These are phyloP conservation scores for Hypoxylon trugodes DNA, from an alignment of 495 filamentous ascomycete species.

Conservation along the genomic window DNA sequence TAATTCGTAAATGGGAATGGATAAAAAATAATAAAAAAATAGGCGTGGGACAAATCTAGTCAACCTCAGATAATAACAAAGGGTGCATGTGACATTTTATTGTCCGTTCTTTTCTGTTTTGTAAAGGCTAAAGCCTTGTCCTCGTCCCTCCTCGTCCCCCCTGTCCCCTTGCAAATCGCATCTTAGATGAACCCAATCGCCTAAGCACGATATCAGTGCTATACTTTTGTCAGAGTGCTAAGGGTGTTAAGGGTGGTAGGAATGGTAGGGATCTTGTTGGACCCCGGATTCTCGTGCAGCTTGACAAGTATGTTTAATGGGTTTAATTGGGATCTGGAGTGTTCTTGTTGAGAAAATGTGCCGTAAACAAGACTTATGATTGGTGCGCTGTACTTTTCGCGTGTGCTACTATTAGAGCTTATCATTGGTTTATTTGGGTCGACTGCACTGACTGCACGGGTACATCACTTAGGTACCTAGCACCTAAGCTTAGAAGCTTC, in stretches of 20 bases:
- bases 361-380: slow-evolving; percentile 13
- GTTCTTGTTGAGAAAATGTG: slow-evolving; percentile 28
- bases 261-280: slow-evolving; percentile 19
- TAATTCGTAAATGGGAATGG: slow-evolving; percentile 38
- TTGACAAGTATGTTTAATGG: not conserved
- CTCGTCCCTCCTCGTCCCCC: too few species aligned
- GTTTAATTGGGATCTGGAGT: slow-evolving; percentile 8
- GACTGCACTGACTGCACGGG: too few species aligned
- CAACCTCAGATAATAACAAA: slow-evolving; percentile 27
- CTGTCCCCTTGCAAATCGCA: slow-evolving; percentile 4
- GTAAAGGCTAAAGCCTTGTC: slow-evolving; percentile 12
- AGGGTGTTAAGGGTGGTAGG: not conserved
- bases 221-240: not conserved
- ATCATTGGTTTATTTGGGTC: slow-evolving; percentile 20
- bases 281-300: slow-evolving; percentile 31
- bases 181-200: slow-evolving; percentile 17
- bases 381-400: slow-evolving; percentile 23
- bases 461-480: too few species aligned
- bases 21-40: too few species aligned
- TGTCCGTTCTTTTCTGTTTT: too few species aligned
- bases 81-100: slow-evolving; percentile 25
- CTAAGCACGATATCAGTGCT: slow-evolving; percentile 7
- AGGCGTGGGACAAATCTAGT: slow-evolving; percentile 15
- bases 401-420: slow-evolving; percentile 33
- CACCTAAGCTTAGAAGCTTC: too few species aligned